Percentiles rank a stretch among this genome's conserved stretches.
These are phyloP conservation scores for Asclepias syriaca DNA, from an alignment of 257 asterid genomes.

Conservation along the genomic window DNA sequence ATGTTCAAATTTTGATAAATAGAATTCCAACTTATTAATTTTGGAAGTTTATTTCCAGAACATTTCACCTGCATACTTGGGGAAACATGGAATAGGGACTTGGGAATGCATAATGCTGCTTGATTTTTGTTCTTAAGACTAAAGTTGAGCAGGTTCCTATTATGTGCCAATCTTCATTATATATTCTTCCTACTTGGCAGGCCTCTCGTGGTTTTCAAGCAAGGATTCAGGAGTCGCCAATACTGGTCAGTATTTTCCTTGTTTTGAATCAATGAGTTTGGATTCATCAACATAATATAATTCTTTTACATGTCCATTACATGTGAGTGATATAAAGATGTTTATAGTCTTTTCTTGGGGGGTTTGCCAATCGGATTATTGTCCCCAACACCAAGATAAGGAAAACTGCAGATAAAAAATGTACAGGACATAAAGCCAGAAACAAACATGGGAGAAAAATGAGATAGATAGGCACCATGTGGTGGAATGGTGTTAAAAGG, in stretches of 20 bases:
- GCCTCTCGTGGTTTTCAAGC: constrained; percentile 88
- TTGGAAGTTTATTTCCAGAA: neutral
- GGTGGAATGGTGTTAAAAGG: neutral
- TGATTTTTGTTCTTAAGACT: neutral
- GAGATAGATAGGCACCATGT: neutral
- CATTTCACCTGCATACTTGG: neutral
- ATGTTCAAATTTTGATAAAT: too few species aligned
- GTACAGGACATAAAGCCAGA: neutral
- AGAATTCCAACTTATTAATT: neutral
- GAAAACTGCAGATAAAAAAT: neutral
- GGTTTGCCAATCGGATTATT: neutral
- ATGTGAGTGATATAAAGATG: neutral
- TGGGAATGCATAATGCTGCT: neutral
- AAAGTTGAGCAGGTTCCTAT: neutral
- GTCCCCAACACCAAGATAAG: neutral
- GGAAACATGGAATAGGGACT: neutral
- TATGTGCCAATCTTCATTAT: neutral
- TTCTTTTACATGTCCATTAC: neutral
- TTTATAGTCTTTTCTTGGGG: neutral
- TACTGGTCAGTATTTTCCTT: constrained; percentile 47
- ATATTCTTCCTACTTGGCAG: constrained; percentile 23
- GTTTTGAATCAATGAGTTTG: neutral
- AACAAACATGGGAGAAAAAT: neutral
- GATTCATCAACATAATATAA: neutral
- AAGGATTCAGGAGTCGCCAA: constrained; percentile 71